Conservation (phyloP, 106 monocot genomes). For the Alisma plantagoaquatica region DNA sequence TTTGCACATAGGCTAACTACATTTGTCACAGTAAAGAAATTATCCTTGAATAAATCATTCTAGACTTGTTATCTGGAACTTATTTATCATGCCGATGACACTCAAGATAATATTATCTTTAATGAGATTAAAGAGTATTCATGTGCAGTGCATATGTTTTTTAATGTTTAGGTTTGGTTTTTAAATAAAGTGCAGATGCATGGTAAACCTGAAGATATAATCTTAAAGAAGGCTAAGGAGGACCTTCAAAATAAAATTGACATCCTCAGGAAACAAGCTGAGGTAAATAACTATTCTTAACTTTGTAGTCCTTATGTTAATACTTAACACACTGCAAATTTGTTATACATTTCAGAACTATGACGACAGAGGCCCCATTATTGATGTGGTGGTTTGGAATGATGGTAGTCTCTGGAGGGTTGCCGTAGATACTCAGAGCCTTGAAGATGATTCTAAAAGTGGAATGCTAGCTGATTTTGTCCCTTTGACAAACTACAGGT, state of each 20-base stretch:
- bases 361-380: conserved; percentile 90
- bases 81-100: too few species aligned
- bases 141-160: too few species aligned
- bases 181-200: too few species aligned
- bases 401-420: conserved; percentile 95
- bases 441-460: conserved; percentile 43
- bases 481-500: conserved; percentile 97
- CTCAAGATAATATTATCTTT: too few species aligned
- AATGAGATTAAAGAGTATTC: too few species aligned
- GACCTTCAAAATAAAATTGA: conserved; percentile 86
- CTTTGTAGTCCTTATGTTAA: neutral
- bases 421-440: conserved; percentile 77
- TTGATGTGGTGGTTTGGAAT: conserved; percentile 90
- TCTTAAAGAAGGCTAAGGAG: conserved; percentile 43
- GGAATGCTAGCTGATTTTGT: conserved; percentile 86
- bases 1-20: too few species aligned
- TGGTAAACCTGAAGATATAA: conserved; percentile 59
- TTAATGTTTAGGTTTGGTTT: too few species aligned
- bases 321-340: neutral
- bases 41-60: too few species aligned
- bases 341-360: conserved; percentile 45
- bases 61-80: too few species aligned
- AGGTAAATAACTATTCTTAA: conserved; percentile 34
- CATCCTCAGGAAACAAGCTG: conserved; percentile 71
- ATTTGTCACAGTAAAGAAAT: too few species aligned